Conservation (phyloP, 2,329 filamentous ascomycete genomes). For the Penicillium sp. region DNA sequence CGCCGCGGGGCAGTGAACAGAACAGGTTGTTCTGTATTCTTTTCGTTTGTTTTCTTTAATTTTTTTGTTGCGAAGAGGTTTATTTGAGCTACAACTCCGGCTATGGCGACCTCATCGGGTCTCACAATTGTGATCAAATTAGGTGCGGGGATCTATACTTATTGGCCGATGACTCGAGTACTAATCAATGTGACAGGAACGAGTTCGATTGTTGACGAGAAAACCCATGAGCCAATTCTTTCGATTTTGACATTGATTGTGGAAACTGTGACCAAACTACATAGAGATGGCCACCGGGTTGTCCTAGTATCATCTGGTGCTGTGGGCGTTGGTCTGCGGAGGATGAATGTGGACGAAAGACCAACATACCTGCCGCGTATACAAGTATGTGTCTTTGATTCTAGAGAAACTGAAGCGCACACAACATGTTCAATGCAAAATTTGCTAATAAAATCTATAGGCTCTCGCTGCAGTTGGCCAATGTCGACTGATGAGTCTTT, state of each 20-base stretch:
- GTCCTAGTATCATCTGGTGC: constrained; percentile 96
- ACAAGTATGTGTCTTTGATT: constrained; percentile 55
- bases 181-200: constrained; percentile 63
- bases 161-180: constrained; percentile 6
- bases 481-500: constrained; percentile 89
- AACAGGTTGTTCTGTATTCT: neutral
- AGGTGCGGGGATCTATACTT: constrained; percentile 33
- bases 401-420: neutral
- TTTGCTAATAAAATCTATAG: constrained; percentile 37
- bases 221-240: constrained; percentile 86
- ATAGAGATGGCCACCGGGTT: constrained; percentile 87
- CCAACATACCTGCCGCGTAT: constrained; percentile 88
- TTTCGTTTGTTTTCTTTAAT: neutral
- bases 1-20: constrained; percentile 1
- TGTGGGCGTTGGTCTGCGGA: constrained; percentile 86
- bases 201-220: constrained; percentile 97
- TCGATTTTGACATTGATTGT: constrained; percentile 90
- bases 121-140: constrained; percentile 43
- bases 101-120: constrained; percentile 25
- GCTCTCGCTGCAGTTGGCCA: constrained; percentile 94
- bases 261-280: constrained; percentile 83
- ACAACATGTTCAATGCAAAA: neutral
- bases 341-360: constrained; percentile 82
- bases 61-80: neutral
- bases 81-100: constrained; percentile 1